These are phyloP conservation scores for Schoenoplectus tabernaemontani DNA, from an alignment of 202 grass and related monocot genomes.

Conservation along the genomic window DNA sequence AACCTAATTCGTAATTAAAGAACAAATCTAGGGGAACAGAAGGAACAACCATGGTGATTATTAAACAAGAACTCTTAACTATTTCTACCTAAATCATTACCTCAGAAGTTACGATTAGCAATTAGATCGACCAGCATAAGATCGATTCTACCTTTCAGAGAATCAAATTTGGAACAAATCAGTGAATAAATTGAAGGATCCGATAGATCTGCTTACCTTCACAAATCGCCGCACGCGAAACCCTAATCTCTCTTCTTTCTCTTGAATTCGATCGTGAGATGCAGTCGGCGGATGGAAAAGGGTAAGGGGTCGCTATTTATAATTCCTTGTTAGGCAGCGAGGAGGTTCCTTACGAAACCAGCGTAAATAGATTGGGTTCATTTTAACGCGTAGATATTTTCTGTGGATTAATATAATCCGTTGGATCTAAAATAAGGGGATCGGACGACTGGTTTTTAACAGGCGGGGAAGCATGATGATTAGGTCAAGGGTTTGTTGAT, in stretches of 20 bases:
- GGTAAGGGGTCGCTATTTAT: slow-evolving; percentile 7
- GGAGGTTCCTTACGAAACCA: slow-evolving; percentile 1
- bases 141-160: not conserved
- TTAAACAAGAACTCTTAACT: not conserved
- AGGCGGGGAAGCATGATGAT: not conserved
- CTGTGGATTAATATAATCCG: not conserved
- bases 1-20: not conserved
- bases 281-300: not conserved
- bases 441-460: not conserved
- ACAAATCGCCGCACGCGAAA: not conserved
- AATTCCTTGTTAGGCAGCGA: not conserved
- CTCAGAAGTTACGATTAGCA: not conserved
- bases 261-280: not conserved
- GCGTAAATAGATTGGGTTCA: not conserved
- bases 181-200: not conserved
- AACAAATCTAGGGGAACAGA: not conserved
- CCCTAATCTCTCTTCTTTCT: slow-evolving; percentile 8
- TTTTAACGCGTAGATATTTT: not conserved
- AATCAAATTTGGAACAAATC: not conserved
- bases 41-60: not conserved
- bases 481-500: not conserved
- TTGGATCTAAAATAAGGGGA: not conserved
- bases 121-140: not conserved
- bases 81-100: not conserved
- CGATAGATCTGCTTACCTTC: not conserved